Base-by-base conservation (phyloP, 2,329 filamentous ascomycete genomes). In the Verticillium alfalfae region DNA sequence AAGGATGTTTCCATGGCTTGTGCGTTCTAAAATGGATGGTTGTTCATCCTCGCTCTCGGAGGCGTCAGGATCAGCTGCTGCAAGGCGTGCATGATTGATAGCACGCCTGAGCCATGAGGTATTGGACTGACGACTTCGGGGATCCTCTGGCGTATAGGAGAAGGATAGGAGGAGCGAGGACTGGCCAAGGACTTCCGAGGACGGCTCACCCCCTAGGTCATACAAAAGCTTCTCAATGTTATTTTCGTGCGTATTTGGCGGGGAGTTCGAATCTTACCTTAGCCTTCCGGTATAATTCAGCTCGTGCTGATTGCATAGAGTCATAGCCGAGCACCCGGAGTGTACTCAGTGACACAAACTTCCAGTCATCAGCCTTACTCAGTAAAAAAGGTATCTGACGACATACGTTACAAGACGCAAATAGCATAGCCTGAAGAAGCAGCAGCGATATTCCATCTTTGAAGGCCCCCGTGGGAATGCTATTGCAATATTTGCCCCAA, bases 101-200 rank as follows among this genome's bases (percentile, higher is more conserved):
- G 80, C 79, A 39, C 76, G 74, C 22, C 75, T 74, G 1, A 84
- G 74, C 81, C 81, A 84, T 4, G 75, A 76, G 5, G 79, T 79
- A 63, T 82, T 81, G 3, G 75, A 71, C 52, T 76, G 75, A 34
- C 71, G 69, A 9, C 62, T 37, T 4, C 71, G 72, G 13, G 71
- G 71, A 6, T 67, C 69, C 4, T 59, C 63, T 18, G 60, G 67
- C 31, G 72, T 70, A 0, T 75, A 75, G 77, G 76, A 80, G 64
- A 76, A 79, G n/a, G 76, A 77, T 31, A 81, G 74, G 10, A 81
- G 72, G 3, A 80, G 70, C 1, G 76, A 73, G 1, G 77, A 72
- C 64, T 80, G 79, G 1, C 78, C 67, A 6, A 78, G 72, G 13
- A 73, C 71, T 0, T 78, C 66, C 5, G 76, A 71, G 2, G 75